phyloP scores from a whole-genome alignment of 2,329 filamentous ascomycete genomes.

The Lizonia empirigonia region DNA sequence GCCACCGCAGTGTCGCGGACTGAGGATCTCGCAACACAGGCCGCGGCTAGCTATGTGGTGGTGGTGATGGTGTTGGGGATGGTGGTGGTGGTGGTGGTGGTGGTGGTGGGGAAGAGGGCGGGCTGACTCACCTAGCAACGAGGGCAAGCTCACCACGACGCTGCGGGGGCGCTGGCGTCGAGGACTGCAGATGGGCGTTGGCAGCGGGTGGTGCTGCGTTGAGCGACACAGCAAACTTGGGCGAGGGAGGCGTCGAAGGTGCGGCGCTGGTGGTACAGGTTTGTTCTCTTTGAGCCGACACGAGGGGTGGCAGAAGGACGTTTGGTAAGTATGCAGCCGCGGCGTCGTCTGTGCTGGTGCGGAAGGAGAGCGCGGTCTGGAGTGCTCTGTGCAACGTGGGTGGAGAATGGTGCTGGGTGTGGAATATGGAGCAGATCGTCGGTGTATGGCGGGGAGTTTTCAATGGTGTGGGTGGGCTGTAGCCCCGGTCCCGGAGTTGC shows the following conservation, averaged over 20 bases:
- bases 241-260: constrained; percentile 19
- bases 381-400: constrained; percentile 24
- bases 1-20: constrained; percentile 30
- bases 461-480: constrained; percentile 32
- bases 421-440: constrained; percentile 30
- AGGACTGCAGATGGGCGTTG: constrained; percentile 6
- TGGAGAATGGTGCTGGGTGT: constrained; percentile 23
- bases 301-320: constrained; percentile 17
- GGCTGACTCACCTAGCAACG: constrained; percentile 43
- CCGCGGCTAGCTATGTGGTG: constrained; percentile 17
- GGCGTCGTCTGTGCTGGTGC: constrained; percentile 7
- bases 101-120: constrained; percentile 14
- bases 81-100: constrained; percentile 15
- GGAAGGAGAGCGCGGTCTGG: constrained; percentile 17
- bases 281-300: constrained; percentile 35
- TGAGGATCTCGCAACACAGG: constrained; percentile 18
- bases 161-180: constrained; percentile 14
- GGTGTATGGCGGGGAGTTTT: constrained; percentile 37
- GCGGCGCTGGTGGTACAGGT: constrained; percentile 33
- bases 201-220: constrained; percentile 21
- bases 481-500: constrained; percentile 19
- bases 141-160: constrained; percentile 23
- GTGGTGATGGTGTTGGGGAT: constrained; percentile 7
- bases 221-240: constrained; percentile 27
- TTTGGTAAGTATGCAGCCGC: constrained; percentile 6